Base-by-base conservation (phyloP, 108 stramenopile species). In the Cyclotella baltica region DNA sequence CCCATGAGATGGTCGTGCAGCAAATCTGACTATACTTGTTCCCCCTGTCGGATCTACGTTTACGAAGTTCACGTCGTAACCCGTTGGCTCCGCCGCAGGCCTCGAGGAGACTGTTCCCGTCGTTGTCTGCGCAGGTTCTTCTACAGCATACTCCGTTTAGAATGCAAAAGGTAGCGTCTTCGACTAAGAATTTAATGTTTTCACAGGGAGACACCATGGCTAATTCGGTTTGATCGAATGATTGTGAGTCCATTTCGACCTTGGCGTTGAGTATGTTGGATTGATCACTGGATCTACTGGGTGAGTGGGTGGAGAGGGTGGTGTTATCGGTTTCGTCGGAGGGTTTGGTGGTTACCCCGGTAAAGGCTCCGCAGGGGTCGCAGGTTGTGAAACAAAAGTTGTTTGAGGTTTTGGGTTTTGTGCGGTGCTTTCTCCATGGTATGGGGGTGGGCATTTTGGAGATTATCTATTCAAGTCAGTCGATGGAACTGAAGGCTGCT, bases 301-400 rank as follows among this genome's bases (percentile, higher is more conserved):
- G 55, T 11, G 4, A 25, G 22, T n/a, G n/a, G 25, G 22, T 55
- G 11, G 55, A 55, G 20, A 55, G 55, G 23, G 55, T 25, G 11
- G 55, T 55, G 55, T 55, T 55, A 23, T 55, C 55, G 55, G 55
- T 55, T 2, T 55, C 55, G 25, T 55, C 25, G 13, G 25, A 22
- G 11, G 25, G 13, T n/a, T 25, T 3, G 11, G 55, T 25, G 11
- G 10, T 27, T 10, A 10, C 55, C 10, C 55, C 55, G 22, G 23
- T 23, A 25, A 55, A 55, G 20, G 55, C 2, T 5, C 55, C 55
- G 25, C 55, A 55, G 20, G 22, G 55, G 23, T 55, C 55, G 25
- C 22, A 55, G 23, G 23, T 55, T 55, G 55, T 25, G 10, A 6
- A 55, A 23, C 55, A 55, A 27, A 6, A 55, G 10, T 13, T 13